phyloP scores from a whole-genome alignment of 2,329 filamentous ascomycete genomes.

The Diaporthe humulicola region DNA sequence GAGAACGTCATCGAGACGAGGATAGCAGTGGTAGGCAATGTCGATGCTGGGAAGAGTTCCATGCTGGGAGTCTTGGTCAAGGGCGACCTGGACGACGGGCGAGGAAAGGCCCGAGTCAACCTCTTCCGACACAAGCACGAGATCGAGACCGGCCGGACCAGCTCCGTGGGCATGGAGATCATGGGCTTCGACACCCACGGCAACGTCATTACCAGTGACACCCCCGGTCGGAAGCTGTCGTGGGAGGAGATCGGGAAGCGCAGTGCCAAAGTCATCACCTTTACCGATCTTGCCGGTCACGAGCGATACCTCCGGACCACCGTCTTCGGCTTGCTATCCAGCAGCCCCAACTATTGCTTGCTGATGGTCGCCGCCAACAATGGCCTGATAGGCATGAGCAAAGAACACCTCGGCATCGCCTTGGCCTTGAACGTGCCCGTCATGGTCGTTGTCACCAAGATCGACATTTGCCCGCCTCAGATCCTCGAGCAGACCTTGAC shows the following conservation, averaged over 20 bases:
- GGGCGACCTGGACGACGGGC: conserved; percentile 92
- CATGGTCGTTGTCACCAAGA: conserved; percentile 98
- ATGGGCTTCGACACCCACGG: conserved; percentile 95
- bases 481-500: conserved; percentile 94
- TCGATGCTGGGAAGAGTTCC: conserved; percentile 97
- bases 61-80: conserved; percentile 96
- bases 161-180: conserved; percentile 98
- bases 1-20: conserved; percentile 95
- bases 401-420: conserved; percentile 96
- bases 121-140: conserved; percentile 99
- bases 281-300: conserved; percentile 95
- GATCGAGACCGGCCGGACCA: conserved; percentile 94
- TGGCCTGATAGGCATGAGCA: conserved; percentile 96
- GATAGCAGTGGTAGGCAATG: conserved; percentile 97
- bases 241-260: conserved; percentile 98
- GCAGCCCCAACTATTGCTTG: conserved; percentile 96
- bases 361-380: conserved; percentile 99
- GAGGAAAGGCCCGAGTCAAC: conserved; percentile 93
- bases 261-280: conserved; percentile 96
- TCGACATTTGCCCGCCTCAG: conserved; percentile 96
- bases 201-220: conserved; percentile 83
- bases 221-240: conserved; percentile 84
- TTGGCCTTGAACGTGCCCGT: conserved; percentile 95
- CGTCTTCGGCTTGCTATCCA: conserved; percentile 93
- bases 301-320: conserved; percentile 96